Percentiles rank a stretch among this genome's conserved stretches.
Conservation (phyloP, 768 basidiomycete species). For the Serendipita vermifera region DNA sequence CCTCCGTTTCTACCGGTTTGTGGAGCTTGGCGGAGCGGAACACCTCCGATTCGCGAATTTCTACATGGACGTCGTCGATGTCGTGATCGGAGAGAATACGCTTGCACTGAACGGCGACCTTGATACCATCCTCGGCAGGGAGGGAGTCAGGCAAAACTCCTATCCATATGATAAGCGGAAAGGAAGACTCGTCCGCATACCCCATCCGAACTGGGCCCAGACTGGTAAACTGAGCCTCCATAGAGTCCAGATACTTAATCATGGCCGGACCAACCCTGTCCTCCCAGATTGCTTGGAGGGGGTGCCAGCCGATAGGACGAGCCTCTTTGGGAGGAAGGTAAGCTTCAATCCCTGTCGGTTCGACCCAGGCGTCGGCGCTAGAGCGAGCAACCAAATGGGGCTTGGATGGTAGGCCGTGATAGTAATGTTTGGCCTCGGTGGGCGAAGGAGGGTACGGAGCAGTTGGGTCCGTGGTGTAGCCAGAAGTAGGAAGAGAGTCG, state of each 20-base stretch:
- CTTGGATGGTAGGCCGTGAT: conserved; percentile 23
- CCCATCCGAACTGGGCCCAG: conserved; percentile 17
- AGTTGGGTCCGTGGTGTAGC: no score
- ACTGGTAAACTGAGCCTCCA: conserved; percentile 17
- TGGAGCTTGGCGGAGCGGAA: neutral
- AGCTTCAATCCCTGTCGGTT: conserved; percentile 20
- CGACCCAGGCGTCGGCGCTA: conserved; percentile 16
- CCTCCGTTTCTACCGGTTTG: neutral
- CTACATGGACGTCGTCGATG: conserved; percentile 15
- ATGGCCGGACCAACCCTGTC: conserved; percentile 13
- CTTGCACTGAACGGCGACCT: conserved; percentile 19
- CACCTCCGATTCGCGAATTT: neutral
- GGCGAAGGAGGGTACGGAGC: no score
- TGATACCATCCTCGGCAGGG: conserved; percentile 20
- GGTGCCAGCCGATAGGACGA: conserved; percentile 18
- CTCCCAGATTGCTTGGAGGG: conserved; percentile 16
- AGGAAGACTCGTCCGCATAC: conserved; percentile 13
- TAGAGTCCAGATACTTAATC: conserved; percentile 14
- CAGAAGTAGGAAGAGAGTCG: no score
- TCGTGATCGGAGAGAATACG: conserved; percentile 18
- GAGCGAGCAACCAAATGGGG: conserved; percentile 23
- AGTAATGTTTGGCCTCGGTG: conserved; percentile 19
- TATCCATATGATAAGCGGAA: conserved; percentile 24
- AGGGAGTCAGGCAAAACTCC: conserved; percentile 25
- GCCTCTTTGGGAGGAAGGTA: conserved; percentile 21